Percentiles rank a stretch among this genome's conserved stretches.
Conservation (phyloP, 1,139 yeast species). For the Lodderomyces beijingensis region DNA sequence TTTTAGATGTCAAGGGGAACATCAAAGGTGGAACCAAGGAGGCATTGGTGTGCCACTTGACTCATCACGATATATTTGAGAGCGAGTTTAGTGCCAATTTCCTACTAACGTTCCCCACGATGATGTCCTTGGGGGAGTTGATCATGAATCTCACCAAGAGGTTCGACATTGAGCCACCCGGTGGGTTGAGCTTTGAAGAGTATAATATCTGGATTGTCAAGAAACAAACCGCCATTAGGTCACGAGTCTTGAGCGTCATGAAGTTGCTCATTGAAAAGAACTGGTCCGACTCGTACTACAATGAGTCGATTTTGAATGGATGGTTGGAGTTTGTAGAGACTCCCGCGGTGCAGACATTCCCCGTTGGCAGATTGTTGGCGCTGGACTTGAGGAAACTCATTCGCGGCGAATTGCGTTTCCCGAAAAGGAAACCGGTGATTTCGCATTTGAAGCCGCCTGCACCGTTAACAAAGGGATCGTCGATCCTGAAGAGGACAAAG, state of each 20-base stretch:
- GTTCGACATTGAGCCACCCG: constrained; percentile 79
- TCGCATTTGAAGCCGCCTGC: constrained; percentile 38
- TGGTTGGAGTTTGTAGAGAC: constrained; percentile 58
- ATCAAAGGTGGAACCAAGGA: constrained; percentile 84
- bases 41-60: constrained; percentile 78
- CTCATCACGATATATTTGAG: constrained; percentile 72
- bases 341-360: constrained; percentile 41
- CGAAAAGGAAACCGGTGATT: constrained; percentile 28
- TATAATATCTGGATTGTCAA: constrained; percentile 75
- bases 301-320: constrained; percentile 41
- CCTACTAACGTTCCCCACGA: constrained; percentile 71
- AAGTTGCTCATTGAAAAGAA: constrained; percentile 66
- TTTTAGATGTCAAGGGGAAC: constrained; percentile 68
- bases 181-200: constrained; percentile 80
- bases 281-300: constrained; percentile 69
- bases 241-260: constrained; percentile 68
- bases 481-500: constrained; percentile 37
- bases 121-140: constrained; percentile 65
- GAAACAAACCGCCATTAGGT: constrained; percentile 63
- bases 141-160: constrained; percentile 59
- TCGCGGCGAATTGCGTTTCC: constrained; percentile 29
- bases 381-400: constrained; percentile 23
- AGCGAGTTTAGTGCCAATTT: constrained; percentile 67
- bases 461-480: constrained; percentile 34
- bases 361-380: constrained; percentile 28